These are phyloP conservation scores for Aspergillus biplanus DNA, from an alignment of 495 filamentous ascomycete species.

Conservation along the genomic window DNA sequence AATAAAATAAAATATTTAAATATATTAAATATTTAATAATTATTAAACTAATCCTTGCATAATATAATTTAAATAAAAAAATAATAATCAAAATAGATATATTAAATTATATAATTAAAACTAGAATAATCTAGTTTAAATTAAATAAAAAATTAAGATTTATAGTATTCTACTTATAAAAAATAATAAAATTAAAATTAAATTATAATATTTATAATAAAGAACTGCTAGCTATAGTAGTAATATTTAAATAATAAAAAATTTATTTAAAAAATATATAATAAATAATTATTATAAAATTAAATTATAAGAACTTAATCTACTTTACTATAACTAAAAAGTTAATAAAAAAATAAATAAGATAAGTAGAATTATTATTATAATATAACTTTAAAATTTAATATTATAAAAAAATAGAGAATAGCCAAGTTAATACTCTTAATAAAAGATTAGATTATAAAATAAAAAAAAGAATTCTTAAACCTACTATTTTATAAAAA, in stretches of 20 bases:
- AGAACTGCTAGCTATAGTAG: not conserved
- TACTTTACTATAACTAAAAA: not conserved
- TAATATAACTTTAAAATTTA: not conserved
- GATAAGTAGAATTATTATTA: not conserved
- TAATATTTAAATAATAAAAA: not conserved
- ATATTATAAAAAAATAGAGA: not conserved
- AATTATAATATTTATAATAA: not conserved
- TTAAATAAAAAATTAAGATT: not conserved
- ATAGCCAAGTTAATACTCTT: no score
- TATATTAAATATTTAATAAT: not conserved
- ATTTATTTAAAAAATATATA: not conserved
- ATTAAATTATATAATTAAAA: not conserved
- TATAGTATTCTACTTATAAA: not conserved
- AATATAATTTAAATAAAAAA: not conserved
- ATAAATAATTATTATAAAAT: constrained; percentile 5
- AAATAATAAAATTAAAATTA: not conserved
- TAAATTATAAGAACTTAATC: not conserved
- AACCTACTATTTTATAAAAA: no score
- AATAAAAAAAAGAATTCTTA: no score
- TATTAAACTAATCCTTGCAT: not conserved
- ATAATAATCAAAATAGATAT: not conserved
- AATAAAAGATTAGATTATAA: not conserved
- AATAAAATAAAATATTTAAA: not conserved
- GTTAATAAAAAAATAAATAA: not conserved
- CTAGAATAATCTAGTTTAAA: not conserved